A percentile compares a stretch with the other conserved stretches of the same genome.
phyloP scores from a whole-genome alignment of 345 rosid genomes.

The Camelina neglecta region DNA sequence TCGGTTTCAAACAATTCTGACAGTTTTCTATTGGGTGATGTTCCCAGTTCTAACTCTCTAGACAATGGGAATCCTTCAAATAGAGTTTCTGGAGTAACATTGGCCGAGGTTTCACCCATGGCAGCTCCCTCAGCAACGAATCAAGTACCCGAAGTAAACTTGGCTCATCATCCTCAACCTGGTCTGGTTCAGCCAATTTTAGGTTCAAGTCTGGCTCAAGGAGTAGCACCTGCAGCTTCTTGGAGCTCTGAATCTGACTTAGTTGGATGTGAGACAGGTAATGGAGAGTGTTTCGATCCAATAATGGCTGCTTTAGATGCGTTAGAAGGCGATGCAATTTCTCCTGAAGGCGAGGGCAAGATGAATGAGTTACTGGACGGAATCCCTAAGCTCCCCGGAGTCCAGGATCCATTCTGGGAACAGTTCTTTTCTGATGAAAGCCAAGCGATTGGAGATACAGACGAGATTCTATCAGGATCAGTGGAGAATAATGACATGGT shows the following conservation, averaged over 20 bases:
- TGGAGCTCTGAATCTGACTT: constrained; percentile 51
- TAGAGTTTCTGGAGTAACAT: constrained; percentile 52
- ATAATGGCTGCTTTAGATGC: constrained; percentile 50
- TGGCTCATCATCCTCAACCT: constrained; percentile 31
- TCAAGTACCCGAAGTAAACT: constrained; percentile 11
- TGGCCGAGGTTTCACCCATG: constrained; percentile 54
- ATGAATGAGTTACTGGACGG: constrained; percentile 54
- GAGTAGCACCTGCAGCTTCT: constrained; percentile 47
- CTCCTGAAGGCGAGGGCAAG: constrained; percentile 52
- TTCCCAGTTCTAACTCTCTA: constrained; percentile 46
- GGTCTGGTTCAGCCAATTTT: constrained; percentile 40
- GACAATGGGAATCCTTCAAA: constrained; percentile 46
- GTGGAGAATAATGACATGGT: constrained; percentile 47
- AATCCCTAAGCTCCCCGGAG: constrained; percentile 61
- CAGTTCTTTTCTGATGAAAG: constrained; percentile 58
- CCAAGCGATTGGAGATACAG: constrained; percentile 58
- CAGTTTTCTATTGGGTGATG: constrained; percentile 52
- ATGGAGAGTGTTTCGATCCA: constrained; percentile 54
- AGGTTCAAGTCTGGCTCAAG: constrained; percentile 45
- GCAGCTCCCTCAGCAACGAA: constrained; percentile 46
- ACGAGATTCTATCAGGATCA: constrained; percentile 53
- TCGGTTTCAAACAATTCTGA: constrained; percentile 50
- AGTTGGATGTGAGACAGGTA: constrained; percentile 50
- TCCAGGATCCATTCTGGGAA: constrained; percentile 70
- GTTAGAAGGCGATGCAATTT: constrained; percentile 47